These are phyloP conservation scores for Calonectria pseudoreteaudii DNA, from an alignment of 2,329 filamentous ascomycete species.

Conservation along the genomic window DNA sequence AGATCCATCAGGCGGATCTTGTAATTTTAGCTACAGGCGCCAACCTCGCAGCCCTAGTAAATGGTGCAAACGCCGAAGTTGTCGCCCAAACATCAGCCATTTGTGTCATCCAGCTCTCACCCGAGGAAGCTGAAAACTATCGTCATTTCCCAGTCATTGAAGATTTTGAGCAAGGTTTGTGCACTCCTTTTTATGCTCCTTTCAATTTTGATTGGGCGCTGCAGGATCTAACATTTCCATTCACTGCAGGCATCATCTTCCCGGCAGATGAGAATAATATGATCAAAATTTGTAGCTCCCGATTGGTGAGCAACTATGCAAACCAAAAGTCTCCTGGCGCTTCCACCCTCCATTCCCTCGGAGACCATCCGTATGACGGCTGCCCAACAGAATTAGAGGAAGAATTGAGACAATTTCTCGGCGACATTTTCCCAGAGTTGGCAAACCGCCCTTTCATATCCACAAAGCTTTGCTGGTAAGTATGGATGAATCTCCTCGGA, in stretches of 20 bases:
- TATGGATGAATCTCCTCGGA: constrained; percentile 21
- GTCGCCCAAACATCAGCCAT: constrained; percentile 73
- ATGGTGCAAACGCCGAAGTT: constrained; percentile 68
- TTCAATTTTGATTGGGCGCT: neutral
- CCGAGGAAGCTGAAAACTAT: constrained; percentile 67
- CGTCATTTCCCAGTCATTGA: constrained; percentile 52
- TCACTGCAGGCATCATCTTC: constrained; percentile 59
- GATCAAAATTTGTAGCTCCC: constrained; percentile 67
- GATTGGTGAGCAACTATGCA: constrained; percentile 62
- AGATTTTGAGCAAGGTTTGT: constrained; percentile 42
- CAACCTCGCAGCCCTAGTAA: constrained; percentile 72
- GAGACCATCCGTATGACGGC: constrained; percentile 40
- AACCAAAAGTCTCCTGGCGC: constrained; percentile 42
- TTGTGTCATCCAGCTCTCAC: constrained; percentile 71
- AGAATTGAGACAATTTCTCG: constrained; percentile 63
- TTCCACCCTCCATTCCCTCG: constrained; percentile 34
- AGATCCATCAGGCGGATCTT: constrained; percentile 65
- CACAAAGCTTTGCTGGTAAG: constrained; percentile 59
- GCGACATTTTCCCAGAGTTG: constrained; percentile 49
- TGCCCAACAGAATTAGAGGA: constrained; percentile 63
- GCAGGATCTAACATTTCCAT: neutral
- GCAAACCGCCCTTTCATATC: constrained; percentile 58
- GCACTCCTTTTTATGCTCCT: neutral
- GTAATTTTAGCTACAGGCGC: constrained; percentile 75
- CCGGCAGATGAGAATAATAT: constrained; percentile 61